Conservation (phyloP, 1,284 basidiomycete species). For the Ustilago curta region DNA sequence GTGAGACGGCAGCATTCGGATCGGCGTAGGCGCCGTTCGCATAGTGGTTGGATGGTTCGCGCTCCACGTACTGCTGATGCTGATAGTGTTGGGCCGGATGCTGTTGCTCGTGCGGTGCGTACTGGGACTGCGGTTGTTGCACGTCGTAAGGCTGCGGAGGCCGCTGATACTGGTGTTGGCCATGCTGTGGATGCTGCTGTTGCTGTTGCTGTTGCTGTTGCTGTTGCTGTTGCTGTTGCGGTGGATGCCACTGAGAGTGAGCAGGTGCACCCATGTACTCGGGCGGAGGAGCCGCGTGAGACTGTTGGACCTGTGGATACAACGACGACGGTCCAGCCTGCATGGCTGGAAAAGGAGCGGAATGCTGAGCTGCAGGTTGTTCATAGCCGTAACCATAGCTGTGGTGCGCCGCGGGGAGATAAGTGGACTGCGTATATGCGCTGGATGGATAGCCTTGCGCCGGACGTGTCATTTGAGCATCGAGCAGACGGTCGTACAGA, state of each 20-base stretch:
- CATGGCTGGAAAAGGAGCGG: not conserved
- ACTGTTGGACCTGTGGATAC: slow-evolving; percentile 23
- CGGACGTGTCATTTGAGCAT: slow-evolving; percentile 76
- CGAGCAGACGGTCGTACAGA: slow-evolving; percentile 86
- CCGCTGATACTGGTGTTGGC: slow-evolving; percentile 23
- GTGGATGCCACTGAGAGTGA: slow-evolving; percentile 21
- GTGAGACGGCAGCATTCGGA: slow-evolving; percentile 12
- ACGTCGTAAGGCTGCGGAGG: not conserved
- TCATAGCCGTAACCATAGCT: slow-evolving; percentile 29
- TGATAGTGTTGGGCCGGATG: slow-evolving; percentile 10
- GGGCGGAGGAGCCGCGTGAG: not conserved
- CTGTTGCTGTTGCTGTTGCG: slow-evolving; percentile 14
- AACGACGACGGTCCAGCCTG: slow-evolving; percentile 21
- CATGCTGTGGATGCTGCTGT: slow-evolving; percentile 5
- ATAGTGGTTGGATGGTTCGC: not conserved
- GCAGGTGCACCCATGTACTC: slow-evolving; percentile 12
- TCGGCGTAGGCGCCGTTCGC: slow-evolving; percentile 24
- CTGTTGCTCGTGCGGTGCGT: slow-evolving; percentile 1
- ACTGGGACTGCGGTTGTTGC: slow-evolving; percentile 11
- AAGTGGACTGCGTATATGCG: slow-evolving; percentile 10
- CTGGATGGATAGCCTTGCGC: slow-evolving; percentile 25
- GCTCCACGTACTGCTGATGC: slow-evolving; percentile 13
- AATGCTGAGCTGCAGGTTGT: slow-evolving; percentile 7
- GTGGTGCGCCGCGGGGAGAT: slow-evolving; percentile 8
- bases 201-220: slow-evolving; percentile 18